phyloP scores from a whole-genome alignment of 495 filamentous ascomycete genomes.

The Daldinia caldariorum region DNA sequence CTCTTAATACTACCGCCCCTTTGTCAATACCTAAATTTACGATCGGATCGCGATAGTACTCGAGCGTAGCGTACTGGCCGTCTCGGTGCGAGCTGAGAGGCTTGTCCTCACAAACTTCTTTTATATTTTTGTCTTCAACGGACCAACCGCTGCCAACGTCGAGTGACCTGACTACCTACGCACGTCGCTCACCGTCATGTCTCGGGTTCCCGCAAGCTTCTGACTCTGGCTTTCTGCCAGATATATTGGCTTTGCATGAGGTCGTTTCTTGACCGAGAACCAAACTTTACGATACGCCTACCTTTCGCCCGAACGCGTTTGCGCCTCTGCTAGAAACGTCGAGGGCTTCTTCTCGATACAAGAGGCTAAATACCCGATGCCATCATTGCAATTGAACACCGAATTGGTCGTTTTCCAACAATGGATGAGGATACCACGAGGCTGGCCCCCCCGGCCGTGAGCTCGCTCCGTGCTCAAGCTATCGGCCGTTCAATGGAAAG shows the following conservation, averaged over 20 bases:
- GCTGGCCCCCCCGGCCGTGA: constrained; percentile 60
- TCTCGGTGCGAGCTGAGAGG: constrained; percentile 38
- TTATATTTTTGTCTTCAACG: neutral
- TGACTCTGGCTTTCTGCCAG: constrained; percentile 63
- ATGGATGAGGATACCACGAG: constrained; percentile 56
- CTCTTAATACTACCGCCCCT: constrained; percentile 34
- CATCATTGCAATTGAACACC: constrained; percentile 45
- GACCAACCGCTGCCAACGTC: neutral
- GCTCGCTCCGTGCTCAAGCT: constrained; percentile 58
- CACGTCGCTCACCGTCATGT: constrained; percentile 59
- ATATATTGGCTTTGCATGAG: constrained; percentile 50
- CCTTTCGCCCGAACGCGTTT: constrained; percentile 41
- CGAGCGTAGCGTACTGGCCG: constrained; percentile 33
- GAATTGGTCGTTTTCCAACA: constrained; percentile 40
- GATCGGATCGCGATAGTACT: constrained; percentile 36
- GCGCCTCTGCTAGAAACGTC: constrained; percentile 23
- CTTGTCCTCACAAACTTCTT: constrained; percentile 31
- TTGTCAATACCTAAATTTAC: constrained; percentile 33
- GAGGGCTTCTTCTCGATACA: constrained; percentile 28
- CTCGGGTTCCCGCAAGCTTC: constrained; percentile 57
- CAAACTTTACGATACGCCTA: constrained; percentile 26
- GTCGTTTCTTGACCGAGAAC: constrained; percentile 41
- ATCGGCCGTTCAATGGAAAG: constrained; percentile 60
- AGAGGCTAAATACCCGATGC: constrained; percentile 40
- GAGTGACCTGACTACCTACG: constrained; percentile 46